Base-by-base conservation (phyloP, 73 alveolate species). In the Tetrahymena borealis region DNA sequence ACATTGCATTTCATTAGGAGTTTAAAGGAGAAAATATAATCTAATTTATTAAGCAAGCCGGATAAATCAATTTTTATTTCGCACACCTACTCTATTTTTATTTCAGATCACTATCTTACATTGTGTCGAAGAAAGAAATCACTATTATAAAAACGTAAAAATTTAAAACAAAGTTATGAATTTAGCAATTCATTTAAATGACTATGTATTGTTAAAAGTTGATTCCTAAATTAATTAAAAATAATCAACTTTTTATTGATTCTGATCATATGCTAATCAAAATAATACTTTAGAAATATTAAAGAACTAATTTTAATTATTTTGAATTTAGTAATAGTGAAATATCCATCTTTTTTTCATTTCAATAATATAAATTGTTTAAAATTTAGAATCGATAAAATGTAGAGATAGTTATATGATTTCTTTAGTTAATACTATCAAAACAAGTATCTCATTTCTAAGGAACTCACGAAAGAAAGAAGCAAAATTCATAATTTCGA, bases 71-170 rank as follows among this genome's bases (percentile, higher is more conserved):
- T 24, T 92, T 92, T 39, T 92, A 78, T 79, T 92, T 92, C 37
- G 95, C 95, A 32, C 95, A 92, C 24, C 90, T 91, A 20, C 90
- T 92, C 39, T 92, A 39, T 40, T 92, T 92, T 78, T 91, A 91
- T n/a, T 60, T 91, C 90, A 78, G 95, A 78, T 92, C 95, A 28
- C 77, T 60, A 60, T 60, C 85, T 13, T 60, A 60, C 28, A 60
- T 60, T 24, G 85, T 60, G 35, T 24, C 6, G n/a, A 60, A 60
- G 28, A 60, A 60, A 24, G 85, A 60, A n/a, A 60, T 24, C n/a
- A 24, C n/a, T 10, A 12, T 24, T 5, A 24, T 60, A 60, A 6
- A 24, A 60, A 35, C 85, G 85, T 60, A 60, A 41, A 7, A 0
- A 40, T 6, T 4, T 4, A 18, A 18, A 0, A n/a, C n/a, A n/a